Evolutionary conservation across 768 basidiomycete genomes (phyloP), one percentile per base, ranked within the genome.

Genomic region (Tulasnella sp.): DNA sequence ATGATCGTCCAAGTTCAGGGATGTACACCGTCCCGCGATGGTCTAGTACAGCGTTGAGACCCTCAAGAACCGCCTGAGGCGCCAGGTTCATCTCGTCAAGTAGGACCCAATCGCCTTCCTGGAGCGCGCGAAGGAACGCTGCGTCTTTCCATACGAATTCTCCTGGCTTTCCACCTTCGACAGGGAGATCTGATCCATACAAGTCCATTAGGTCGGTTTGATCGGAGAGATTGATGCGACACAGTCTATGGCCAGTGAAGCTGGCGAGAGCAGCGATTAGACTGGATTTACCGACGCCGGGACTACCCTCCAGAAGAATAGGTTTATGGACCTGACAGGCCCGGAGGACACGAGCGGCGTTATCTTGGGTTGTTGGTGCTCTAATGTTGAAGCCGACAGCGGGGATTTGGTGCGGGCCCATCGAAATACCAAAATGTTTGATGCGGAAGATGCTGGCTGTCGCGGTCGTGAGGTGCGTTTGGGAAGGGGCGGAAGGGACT

Each of bases 21-120:
- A 99, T 93, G 85, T 92, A 99, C 36, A 98, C 95, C 0, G 92
- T 91, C 39, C 98, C 97, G 75, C 98, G 92, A 85, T 99, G 97
- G 85, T 99, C 98, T 40, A 99, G 86, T 14, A 97, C 91, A 1
- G 98, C 96, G 83, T 99, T 99, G 56, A 99, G 89, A 39, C 98
- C 98, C 86, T 99, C 98, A 1, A 99, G 90, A 6, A 99, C 93
- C 0, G 98, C 92, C 83, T 99, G 97, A 40, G 97, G 95, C 0
- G 97, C 97, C 52, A 99, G 89, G 84, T 99, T 99, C 98, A 99
- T 99, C 85, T 99, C 98, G 84, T 99, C 98, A 14, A 99, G 89
- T 8, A 99, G 90, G 7, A 99, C 97, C 98, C 98, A 99, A 80
- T 95, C 92, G 0, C 98, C 98, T n/a, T 93, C 89, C 84, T 98